Evolutionary conservation across 768 basidiomycete species (phyloP), one percentile per base, ranked within the genome.

Genomic region (Pulveroboletus sp.): DNA sequence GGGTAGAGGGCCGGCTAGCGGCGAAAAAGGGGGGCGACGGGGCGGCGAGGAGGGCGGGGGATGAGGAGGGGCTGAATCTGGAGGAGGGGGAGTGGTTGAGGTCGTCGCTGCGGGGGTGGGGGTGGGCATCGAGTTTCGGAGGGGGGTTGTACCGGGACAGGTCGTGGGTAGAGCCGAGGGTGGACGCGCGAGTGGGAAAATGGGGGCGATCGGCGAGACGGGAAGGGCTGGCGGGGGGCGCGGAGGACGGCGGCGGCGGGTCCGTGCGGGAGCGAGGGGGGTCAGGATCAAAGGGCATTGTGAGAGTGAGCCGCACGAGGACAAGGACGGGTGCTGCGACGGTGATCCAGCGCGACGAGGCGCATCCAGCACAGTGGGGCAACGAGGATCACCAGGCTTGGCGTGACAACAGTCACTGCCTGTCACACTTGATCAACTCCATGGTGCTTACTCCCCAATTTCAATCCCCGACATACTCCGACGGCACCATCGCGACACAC

Each of bases 91-190:
- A 59, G 64, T 88, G 87, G 66, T 80, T 85, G 43, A 87, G 71
- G 70, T 88, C 87, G 59, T 68, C 77, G 69, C 87, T 90, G 45
- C 77, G 82, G 50, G 84, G 71, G 62, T 85, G 80, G 50, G 78
- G 60, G 34, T 58, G 57, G 10, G 58, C 53, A 57, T 66, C 67
- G 56, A 65, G 60, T 53, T 61, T 68, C 20, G 56, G 41, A n/a
- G 65, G 50, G 62, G 75, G 71, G 55, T 45, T 71, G 60, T 72
- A 74, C 59, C 77, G 75, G 69, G 79, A 73, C 44, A 76, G 72
- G 67, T 84, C 80, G 55, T 72, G 64, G 45, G 81, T 61, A 31
- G 76, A 70, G 51, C 76, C 74, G 47, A 81, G 62, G 12, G 86
- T 88, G 47, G 85, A 83, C 6, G 86, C 78, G 71, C 85, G 79